Conservation (phyloP, 2,329 filamentous ascomycete species). For the Huntiella moniliformis region DNA sequence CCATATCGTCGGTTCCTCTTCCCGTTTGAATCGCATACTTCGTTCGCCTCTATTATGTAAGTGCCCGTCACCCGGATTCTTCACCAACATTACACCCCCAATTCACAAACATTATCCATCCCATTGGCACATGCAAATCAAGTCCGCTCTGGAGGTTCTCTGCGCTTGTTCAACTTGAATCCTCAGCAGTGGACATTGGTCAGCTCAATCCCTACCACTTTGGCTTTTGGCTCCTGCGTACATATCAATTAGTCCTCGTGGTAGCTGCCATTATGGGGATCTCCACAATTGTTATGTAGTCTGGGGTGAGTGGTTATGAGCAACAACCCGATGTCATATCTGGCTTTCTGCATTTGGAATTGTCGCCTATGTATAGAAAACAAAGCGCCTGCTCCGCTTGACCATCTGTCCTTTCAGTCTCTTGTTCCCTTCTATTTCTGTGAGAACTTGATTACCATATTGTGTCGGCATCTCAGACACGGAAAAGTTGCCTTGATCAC, state of each 20-base stretch:
- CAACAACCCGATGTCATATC: constrained; percentile 1
- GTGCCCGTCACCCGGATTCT: neutral
- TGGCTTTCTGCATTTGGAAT: neutral
- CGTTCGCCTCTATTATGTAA: neutral
- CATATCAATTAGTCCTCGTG: no score
- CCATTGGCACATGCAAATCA: neutral
- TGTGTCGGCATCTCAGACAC: neutral
- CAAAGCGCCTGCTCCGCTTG: neutral
- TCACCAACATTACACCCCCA: neutral
- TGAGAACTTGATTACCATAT: neutral
- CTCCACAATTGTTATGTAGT: neutral
- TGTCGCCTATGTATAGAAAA: neutral
- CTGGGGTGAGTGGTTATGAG: neutral
- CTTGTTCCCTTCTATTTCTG: neutral
- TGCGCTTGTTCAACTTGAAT: no score
- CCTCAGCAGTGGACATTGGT: neutral
- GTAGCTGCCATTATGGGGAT: neutral
- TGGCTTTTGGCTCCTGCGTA: neutral
- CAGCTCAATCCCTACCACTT: neutral
- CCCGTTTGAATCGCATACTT: neutral
- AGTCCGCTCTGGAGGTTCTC: no score
- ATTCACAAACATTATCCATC: neutral
- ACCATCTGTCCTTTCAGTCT: neutral
- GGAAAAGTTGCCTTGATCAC: no score
- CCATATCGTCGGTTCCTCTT: neutral